Evolutionary conservation across 495 filamentous ascomycete species (phyloP).

Genomic region (Podospora australis): DNA sequence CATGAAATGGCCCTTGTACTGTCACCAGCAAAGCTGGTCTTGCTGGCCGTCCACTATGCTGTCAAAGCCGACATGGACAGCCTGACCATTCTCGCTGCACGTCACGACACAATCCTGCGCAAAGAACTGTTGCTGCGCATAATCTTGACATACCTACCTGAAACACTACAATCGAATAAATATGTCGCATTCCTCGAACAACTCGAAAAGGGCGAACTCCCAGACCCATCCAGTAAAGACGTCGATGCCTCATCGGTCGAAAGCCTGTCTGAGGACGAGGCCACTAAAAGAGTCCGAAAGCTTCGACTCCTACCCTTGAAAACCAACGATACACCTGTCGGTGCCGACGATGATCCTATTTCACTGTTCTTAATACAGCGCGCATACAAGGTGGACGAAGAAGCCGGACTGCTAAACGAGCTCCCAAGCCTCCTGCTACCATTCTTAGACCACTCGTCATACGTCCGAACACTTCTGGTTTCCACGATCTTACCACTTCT

Average conservation of each 20-base stretch:
- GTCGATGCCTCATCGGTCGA: conserved; percentile 57
- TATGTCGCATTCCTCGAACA: conserved; percentile 58
- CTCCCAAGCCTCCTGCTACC: conserved; percentile 65
- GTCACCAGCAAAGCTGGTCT: conserved; percentile 53
- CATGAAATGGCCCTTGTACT: conserved; percentile 37
- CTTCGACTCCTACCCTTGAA: conserved; percentile 60
- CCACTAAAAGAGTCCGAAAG: conserved; percentile 62
- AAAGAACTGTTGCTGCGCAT: conserved; percentile 69
- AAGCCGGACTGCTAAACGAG: conserved; percentile 69
- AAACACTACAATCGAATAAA: conserved; percentile 56
- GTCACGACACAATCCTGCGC: conserved; percentile 50
- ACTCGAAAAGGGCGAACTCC: conserved; percentile 40
- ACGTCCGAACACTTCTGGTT: conserved; percentile 67
- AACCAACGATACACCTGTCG: conserved; percentile 39
- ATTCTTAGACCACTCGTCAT: conserved; percentile 62
- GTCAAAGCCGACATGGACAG: conserved; percentile 51
- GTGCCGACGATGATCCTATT: conserved; percentile 49
- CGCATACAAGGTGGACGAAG: conserved; percentile 66
- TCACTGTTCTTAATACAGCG: conserved; percentile 70
- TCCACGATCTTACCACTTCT: conserved; percentile 73
- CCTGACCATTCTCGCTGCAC: conserved; percentile 55
- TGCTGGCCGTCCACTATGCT: conserved; percentile 58
- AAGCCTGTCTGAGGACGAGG: conserved; percentile 56
- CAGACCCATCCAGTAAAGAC: conserved; percentile 19
- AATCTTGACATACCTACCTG: conserved; percentile 78